A percentile compares a stretch with the other conserved stretches of the same genome.
These are phyloP conservation scores for Pleurotus platypus DNA, from an alignment of 768 basidiomycete genomes.

Conservation along the genomic window DNA sequence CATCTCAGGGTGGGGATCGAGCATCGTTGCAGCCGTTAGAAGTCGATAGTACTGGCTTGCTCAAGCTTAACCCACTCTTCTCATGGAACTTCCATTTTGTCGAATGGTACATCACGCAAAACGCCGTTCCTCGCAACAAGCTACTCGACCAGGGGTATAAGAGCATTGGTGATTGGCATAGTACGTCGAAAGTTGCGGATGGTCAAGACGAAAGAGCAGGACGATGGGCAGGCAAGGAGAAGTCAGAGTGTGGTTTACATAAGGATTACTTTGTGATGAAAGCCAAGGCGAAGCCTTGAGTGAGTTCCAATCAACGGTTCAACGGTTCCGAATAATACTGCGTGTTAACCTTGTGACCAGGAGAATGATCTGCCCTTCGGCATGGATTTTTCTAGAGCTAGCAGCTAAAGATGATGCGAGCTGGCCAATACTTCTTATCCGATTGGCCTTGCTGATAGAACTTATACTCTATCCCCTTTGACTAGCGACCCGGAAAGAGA, in stretches of 20 bases:
- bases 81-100: conserved; percentile 84
- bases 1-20: conserved; percentile 91
- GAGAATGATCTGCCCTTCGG: neutral
- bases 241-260: conserved; percentile 96
- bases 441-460: neutral
- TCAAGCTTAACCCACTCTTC: conserved; percentile 94
- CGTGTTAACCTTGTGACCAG: conserved; percentile 6
- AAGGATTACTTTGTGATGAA: conserved; percentile 85
- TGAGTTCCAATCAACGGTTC: neutral
- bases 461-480: neutral
- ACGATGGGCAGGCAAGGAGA: conserved; percentile 85
- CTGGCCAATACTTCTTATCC: neutral
- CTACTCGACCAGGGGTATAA: conserved; percentile 90
- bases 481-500: neutral
- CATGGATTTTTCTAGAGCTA: neutral
- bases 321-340: neutral
- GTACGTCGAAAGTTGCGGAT: conserved; percentile 67
- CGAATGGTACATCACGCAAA: conserved; percentile 76
- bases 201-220: conserved; percentile 87
- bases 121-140: conserved; percentile 85
- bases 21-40: conserved; percentile 81
- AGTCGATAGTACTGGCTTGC: conserved; percentile 82
- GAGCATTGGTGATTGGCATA: conserved; percentile 98
- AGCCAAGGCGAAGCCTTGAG: conserved; percentile 36
- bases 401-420: neutral